Base-by-base conservation (phyloP, 2,329 filamentous ascomycete genomes). In the Fusarium torulosum region DNA sequence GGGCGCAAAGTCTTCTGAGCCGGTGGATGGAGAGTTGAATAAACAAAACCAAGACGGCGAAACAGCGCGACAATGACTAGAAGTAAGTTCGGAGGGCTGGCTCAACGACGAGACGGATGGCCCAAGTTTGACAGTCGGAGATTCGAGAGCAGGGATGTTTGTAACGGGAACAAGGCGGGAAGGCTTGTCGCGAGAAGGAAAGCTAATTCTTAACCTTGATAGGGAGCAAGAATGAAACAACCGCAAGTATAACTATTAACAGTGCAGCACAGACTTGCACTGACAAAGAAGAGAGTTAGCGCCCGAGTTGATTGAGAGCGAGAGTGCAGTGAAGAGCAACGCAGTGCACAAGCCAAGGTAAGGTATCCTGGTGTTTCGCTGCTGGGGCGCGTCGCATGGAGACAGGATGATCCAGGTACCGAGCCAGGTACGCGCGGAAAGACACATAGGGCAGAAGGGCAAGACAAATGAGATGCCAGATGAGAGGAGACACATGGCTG, bases 311-410 rank as follows among this genome's bases (percentile, higher is more conserved):
- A 37, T 19, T n/a, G 35, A 37, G n/a, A n/a, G 35, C 5, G 17
- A 37, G n/a, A 10, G 17, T n/a, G 35, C 9, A 37, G 66, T 61
- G 11, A 9, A 58, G 35, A 59, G 61, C 42, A 60, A 40, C 42
- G 69, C 56, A 61, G 61, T 37, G 63, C 71, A 56, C 55, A 66
- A 55, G 58, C 51, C 61, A 63, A 43, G 35, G 19, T 27, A 58
- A 52, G 71, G 70, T 66, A 54, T 74, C 71, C 71, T 66, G 63
- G 67, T 70, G 71, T 72, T 73, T 72, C 64, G 67, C 56, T 63
- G 60, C 61, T 54, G 59, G 57, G 63, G 56, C 58, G 50, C 57
- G 58, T 63, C 41, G 60, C 59, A 63, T 63, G 60, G 59, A 62
- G 64, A 60, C 59, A 67, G 71, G 71, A 71, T 67, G 61, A 72